These are phyloP conservation scores for Sclerotiophoma versabilis DNA, from an alignment of 2,329 filamentous ascomycete species.

Conservation along the genomic window DNA sequence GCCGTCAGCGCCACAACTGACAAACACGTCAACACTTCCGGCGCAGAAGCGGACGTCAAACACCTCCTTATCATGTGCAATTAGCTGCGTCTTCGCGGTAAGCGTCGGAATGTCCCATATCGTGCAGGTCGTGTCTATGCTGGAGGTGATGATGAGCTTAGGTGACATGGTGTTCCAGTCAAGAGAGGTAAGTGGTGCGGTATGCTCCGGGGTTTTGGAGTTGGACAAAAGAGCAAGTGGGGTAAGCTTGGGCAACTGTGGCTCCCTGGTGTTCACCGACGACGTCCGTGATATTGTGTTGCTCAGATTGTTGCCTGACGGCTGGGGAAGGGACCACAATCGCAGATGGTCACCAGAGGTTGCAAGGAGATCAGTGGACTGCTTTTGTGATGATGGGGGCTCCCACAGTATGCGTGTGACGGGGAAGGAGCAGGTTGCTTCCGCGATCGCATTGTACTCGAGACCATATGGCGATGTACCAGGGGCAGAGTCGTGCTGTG, in stretches of 20 bases:
- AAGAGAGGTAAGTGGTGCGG: slow-evolving; percentile 91
- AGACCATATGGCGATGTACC: slow-evolving; percentile 77
- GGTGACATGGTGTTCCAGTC: slow-evolving; percentile 99
- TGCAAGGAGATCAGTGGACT: slow-evolving; percentile 91
- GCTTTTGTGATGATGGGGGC: slow-evolving; percentile 91
- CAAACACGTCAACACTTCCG: slow-evolving; percentile 97
- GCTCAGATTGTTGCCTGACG: slow-evolving; percentile 61
- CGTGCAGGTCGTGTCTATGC: slow-evolving; percentile 98
- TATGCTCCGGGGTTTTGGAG: slow-evolving; percentile 98
- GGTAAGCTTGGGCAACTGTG: slow-evolving; percentile 79
- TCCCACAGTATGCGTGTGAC: slow-evolving; percentile 97
- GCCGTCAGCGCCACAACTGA: slow-evolving; percentile 95
- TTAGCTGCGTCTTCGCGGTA: slow-evolving; percentile 96
- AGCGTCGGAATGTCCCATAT: slow-evolving; percentile 99
- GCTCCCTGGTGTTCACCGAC: slow-evolving; percentile 66
- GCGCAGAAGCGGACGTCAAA: slow-evolving; percentile 98
- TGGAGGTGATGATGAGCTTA: slow-evolving; percentile 97
- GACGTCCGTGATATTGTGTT: slow-evolving; percentile 74
- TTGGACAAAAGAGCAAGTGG: slow-evolving; percentile 93
- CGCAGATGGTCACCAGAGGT: slow-evolving; percentile 94
- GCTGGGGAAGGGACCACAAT: slow-evolving; percentile 84
- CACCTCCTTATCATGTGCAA: slow-evolving; percentile 98
- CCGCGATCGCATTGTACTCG: slow-evolving; percentile 91
- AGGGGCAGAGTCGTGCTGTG: slow-evolving; percentile 71
- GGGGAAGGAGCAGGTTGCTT: slow-evolving; percentile 97